Conservation (phyloP, 2,329 filamentous ascomycete genomes). For the Colletotrichum sp. region DNA sequence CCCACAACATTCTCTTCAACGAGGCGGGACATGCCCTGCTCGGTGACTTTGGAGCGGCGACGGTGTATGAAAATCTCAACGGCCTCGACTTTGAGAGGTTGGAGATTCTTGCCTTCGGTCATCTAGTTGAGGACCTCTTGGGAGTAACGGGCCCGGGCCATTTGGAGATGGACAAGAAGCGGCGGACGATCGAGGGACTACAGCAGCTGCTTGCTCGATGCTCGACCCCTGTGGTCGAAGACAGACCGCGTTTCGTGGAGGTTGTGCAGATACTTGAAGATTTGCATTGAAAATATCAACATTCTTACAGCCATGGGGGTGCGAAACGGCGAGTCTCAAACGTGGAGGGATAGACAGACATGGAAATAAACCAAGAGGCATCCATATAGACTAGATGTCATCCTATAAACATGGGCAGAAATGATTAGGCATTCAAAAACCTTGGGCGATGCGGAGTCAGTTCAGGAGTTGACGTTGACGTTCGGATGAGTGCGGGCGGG, state of each 20-base stretch:
- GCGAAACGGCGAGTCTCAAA: not conserved
- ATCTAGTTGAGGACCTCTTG: slow-evolving; percentile 50
- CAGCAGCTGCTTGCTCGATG: slow-evolving; percentile 32
- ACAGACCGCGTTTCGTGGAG: slow-evolving; percentile 36
- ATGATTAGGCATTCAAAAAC: not conserved
- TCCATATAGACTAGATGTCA: not conserved
- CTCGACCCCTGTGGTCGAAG: slow-evolving; percentile 25
- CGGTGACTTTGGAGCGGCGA: slow-evolving; percentile 53
- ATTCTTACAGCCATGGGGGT: not conserved
- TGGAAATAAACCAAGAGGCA: not conserved
- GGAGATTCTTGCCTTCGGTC: slow-evolving; percentile 53
- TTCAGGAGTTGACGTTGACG: not conserved
- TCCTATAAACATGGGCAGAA: not conserved
- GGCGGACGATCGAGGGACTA: slow-evolving; percentile 25
- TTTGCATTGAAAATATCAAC: not conserved
- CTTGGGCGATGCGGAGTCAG: not conserved
- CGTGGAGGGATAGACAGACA: not conserved
- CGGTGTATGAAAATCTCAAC: slow-evolving; percentile 40
- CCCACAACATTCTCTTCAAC: slow-evolving; percentile 51
- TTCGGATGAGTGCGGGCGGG: not conserved
- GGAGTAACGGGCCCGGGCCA: slow-evolving; percentile 20
- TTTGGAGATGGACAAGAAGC: slow-evolving; percentile 28
- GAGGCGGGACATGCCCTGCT: slow-evolving; percentile 47
- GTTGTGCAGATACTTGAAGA: not conserved
- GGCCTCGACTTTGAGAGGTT: slow-evolving; percentile 41